Base-by-base conservation (phyloP, 768 basidiomycete genomes). In the Gautieria morchelliformis region DNA sequence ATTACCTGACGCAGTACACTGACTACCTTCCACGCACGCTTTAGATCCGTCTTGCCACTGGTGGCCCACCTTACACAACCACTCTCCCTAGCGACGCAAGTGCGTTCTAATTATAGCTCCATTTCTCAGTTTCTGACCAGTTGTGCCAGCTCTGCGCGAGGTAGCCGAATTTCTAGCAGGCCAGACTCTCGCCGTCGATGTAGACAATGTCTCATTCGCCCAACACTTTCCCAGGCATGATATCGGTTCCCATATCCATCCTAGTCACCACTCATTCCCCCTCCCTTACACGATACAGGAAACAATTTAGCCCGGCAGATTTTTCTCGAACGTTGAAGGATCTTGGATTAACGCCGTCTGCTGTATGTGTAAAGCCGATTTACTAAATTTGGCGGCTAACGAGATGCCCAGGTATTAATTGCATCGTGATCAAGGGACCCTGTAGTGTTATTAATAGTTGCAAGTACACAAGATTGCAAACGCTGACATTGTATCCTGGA, bases 341-440 rank as follows among this genome's bases (percentile, higher is more conserved):
- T 56, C 78, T 95, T 30, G 93, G 91, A 5, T 72, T 97, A 60
- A 93, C 92, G 19, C 93, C 93, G 1, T 93, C 91, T 54, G 93
- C 93, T 52, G 93, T 93, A 69, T 56, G 79, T 52, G 7, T 58
- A 14, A 17, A 30, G 19, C 24, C 39, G 9, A 15, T 33, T 30
- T 59, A 39, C 19, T 15, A n/a, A 51, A 51, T 35, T 49, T 15
- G 4, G 7, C 9, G 35, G 10, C 33, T 48, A 20, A 51, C 20
- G 19, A 12, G 54, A 12, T 5, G 19, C n/a, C 15, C 35, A 50
- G 56, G 47, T 58, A 33, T 52, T 58, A 20, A 58, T 47, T 27
- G 44, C 56, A 10, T 58, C 56, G 33, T 47, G 48, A 58, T 53
- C 42, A 19, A 44, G 17, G 39, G 42, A 44, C 32, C 15, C 15